These are phyloP conservation scores for Penicillium sclerotiorum DNA, from an alignment of 2,329 filamentous ascomycete species.

Conservation along the genomic window DNA sequence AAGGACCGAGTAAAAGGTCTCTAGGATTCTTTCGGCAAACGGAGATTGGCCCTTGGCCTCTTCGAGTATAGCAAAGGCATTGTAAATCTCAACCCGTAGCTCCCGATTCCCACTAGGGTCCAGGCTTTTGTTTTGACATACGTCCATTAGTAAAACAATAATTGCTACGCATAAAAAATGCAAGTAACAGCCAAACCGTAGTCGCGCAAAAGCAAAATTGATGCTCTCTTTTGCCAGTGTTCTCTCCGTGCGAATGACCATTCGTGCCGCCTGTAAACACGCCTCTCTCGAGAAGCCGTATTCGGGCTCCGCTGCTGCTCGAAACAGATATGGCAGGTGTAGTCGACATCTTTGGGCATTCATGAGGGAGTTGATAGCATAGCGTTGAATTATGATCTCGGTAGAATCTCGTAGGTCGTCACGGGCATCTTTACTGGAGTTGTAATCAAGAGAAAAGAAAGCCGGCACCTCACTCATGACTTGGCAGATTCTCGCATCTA, in stretches of 20 bases:
- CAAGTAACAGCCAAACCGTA: slow-evolving; percentile 32
- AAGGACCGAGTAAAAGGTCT: slow-evolving; percentile 35
- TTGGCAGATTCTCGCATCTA: slow-evolving; percentile 36
- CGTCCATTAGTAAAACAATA: slow-evolving; percentile 43
- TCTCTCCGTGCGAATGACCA: slow-evolving; percentile 31
- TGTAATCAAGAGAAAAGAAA: slow-evolving; percentile 34
- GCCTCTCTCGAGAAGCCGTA: slow-evolving; percentile 39
- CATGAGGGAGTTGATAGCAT: slow-evolving; percentile 38
- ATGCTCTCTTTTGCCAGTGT: slow-evolving; percentile 21
- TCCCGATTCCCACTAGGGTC: slow-evolving; percentile 30
- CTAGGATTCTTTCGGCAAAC: slow-evolving; percentile 32
- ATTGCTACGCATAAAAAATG: slow-evolving; percentile 42
- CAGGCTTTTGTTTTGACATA: slow-evolving; percentile 33
- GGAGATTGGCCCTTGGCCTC: slow-evolving; percentile 32
- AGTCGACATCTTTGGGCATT: slow-evolving; percentile 41
- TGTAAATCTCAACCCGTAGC: slow-evolving; percentile 32
- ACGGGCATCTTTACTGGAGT: slow-evolving; percentile 3
- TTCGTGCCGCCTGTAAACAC: slow-evolving; percentile 38
- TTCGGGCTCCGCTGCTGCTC: slow-evolving; percentile 28
- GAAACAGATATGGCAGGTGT: slow-evolving; percentile 42
- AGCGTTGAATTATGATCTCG: slow-evolving; percentile 35
- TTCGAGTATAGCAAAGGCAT: slow-evolving; percentile 39
- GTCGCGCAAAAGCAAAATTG: slow-evolving; percentile 26
- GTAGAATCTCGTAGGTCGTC: slow-evolving; percentile 12
- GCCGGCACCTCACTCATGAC: slow-evolving; percentile 34